phyloP scores from a whole-genome alignment of 768 basidiomycete species.

The Termitomyces sp. region DNA sequence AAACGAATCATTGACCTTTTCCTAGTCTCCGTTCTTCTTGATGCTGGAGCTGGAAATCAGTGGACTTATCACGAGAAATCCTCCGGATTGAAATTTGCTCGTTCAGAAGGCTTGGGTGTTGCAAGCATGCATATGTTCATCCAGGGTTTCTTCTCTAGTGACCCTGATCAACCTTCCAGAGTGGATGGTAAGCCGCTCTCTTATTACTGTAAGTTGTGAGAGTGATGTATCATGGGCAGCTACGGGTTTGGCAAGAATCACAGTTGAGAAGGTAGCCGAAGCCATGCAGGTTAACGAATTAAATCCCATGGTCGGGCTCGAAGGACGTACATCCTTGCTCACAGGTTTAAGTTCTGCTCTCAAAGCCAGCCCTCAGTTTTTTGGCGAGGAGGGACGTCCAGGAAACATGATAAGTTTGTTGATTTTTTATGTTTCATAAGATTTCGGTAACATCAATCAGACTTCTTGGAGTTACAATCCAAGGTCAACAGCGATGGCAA shows the following conservation, averaged over 20 bases:
- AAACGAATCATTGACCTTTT: constrained; percentile 85
- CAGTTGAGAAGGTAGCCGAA: constrained; percentile 46
- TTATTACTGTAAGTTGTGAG: background rate
- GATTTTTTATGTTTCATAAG: background rate
- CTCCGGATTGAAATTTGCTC: constrained; percentile 46
- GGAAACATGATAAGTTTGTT: constrained; percentile 73
- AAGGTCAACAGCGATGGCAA: constrained; percentile 27
- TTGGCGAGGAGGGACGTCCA: constrained; percentile 69
- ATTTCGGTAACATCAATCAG: constrained; percentile 26
- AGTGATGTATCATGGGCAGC: constrained; percentile 35
- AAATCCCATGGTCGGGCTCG: constrained; percentile 89
- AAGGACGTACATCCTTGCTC: constrained; percentile 78
- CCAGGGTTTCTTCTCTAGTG: constrained; percentile 74
- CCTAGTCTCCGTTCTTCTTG: constrained; percentile 85
- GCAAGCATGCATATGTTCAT: constrained; percentile 90
- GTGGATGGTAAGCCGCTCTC: constrained; percentile 67
- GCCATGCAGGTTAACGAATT: constrained; percentile 74
- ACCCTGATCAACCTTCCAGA: constrained; percentile 50
- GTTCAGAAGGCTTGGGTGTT: constrained; percentile 83
- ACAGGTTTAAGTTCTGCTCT: constrained; percentile 71
- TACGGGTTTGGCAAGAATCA: constrained; percentile 60
- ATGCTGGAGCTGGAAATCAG: constrained; percentile 83
- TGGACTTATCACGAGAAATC: constrained; percentile 73
- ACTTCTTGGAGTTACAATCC: constrained; percentile 62
- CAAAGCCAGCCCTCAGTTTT: constrained; percentile 55